Evolutionary conservation across 2,329 filamentous ascomycete genomes (phyloP).

Genomic region (Monosporascus cannonballus): DNA sequence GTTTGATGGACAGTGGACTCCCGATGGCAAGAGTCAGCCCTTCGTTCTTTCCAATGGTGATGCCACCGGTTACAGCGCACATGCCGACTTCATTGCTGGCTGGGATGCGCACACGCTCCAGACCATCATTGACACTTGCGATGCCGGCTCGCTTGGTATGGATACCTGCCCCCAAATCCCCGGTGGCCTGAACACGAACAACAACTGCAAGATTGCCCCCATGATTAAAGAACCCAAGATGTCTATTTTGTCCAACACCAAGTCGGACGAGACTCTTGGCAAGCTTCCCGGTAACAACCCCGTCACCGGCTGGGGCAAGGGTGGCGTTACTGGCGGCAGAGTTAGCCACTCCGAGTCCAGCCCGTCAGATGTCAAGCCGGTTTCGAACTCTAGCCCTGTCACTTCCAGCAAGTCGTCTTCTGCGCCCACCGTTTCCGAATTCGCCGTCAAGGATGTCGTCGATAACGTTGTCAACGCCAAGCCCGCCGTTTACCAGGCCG

Average conservation of each 20-base stretch:
- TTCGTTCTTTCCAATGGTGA: constrained; percentile 68
- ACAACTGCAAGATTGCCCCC: constrained; percentile 44
- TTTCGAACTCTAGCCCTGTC: not conserved
- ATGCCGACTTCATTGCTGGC: constrained; percentile 68
- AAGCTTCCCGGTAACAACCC: constrained; percentile 51
- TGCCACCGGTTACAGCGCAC: constrained; percentile 61
- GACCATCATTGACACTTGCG: constrained; percentile 61
- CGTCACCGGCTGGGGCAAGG: constrained; percentile 45
- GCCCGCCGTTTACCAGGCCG: constrained; percentile 4
- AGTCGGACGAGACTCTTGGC: constrained; percentile 31
- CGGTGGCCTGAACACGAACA: constrained; percentile 42
- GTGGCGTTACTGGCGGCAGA: constrained; percentile 18
- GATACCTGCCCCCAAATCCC: constrained; percentile 55
- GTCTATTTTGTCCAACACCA: constrained; percentile 21
- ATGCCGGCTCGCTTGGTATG: constrained; percentile 53
- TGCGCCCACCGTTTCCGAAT: constrained; percentile 17
- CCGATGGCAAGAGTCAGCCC: constrained; percentile 48
- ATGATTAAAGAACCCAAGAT: constrained; percentile 33
- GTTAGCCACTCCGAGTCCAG: constrained; percentile 7
- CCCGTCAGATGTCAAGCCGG: not conserved
- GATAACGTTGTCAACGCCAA: constrained; percentile 9
- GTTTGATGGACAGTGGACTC: constrained; percentile 48
- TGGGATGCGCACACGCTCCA: constrained; percentile 64
- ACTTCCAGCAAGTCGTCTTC: constrained; percentile 3
- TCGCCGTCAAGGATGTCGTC: constrained; percentile 29